phyloP scores from a whole-genome alignment of 129 eudicot genomes.

The Solidago caesia region DNA sequence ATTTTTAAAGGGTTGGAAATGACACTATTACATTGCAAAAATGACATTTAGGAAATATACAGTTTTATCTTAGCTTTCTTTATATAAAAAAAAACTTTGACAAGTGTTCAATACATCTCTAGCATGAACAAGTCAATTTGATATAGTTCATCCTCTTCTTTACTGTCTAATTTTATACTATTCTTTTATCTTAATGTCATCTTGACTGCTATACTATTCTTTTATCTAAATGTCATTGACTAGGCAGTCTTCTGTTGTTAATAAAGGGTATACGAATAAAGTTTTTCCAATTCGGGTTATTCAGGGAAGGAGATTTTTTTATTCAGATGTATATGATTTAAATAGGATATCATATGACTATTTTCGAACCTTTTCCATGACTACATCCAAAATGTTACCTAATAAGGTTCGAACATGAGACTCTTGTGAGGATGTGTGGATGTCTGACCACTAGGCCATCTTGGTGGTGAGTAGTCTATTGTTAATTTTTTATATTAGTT shows the following conservation, averaged over 20 bases:
- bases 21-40: conserved; percentile 2
- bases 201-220: neutral
- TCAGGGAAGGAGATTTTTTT: too few relatives aligned
- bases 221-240: conserved; percentile 3
- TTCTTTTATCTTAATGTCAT: conserved; percentile 5
- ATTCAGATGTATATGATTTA: too few relatives aligned
- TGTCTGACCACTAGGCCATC: too few relatives aligned
- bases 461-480: neutral
- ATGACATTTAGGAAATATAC: conserved; percentile 3
- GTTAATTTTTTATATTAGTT: neutral
- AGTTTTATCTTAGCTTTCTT: conserved; percentile 10
- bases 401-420: too few relatives aligned
- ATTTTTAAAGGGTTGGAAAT: too few relatives aligned
- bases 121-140: conserved; percentile 29
- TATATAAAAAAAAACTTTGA: neutral
- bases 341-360: too few relatives aligned
- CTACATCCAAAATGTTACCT: too few relatives aligned
- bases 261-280: too few relatives aligned
- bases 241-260: neutral
- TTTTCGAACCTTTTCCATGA: too few relatives aligned
- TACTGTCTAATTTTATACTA: conserved; percentile 2
- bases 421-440: too few relatives aligned
- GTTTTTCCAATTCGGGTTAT: too few relatives aligned
- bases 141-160: conserved; percentile 7
- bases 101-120: neutral